Percentiles rank a stretch among this genome's conserved stretches.
phyloP scores from a whole-genome alignment of 805 yeast species.

The Cyberlindnera maritima region DNA sequence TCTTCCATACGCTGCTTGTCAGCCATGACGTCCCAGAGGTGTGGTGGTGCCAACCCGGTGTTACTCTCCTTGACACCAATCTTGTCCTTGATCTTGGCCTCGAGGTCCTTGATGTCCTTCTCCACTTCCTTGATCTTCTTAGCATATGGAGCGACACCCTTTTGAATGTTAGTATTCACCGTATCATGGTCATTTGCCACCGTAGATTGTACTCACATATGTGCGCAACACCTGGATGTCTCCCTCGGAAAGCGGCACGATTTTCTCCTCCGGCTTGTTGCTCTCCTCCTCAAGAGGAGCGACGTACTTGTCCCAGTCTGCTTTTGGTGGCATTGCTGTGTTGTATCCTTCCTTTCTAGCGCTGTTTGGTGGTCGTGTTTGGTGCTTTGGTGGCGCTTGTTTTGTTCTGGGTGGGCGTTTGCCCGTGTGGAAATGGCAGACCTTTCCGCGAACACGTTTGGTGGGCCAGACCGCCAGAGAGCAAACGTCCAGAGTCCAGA shows the following conservation, averaged over 20 bases:
- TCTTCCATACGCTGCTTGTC: conserved; percentile 90
- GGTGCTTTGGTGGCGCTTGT: conserved; percentile 1
- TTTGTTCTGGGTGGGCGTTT: background rate
- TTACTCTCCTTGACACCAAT: conserved; percentile 94
- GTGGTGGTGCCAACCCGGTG: conserved; percentile 97
- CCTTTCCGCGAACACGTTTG: conserved; percentile 1
- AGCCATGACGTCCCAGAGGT: conserved; percentile 95
- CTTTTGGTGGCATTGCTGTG: conserved; percentile 83
- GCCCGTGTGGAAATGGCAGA: conserved; percentile 6
- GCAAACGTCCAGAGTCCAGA: too few relatives aligned
- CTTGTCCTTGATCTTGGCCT: conserved; percentile 86
- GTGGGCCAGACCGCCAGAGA: too few relatives aligned
- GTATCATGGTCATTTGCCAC: background rate
- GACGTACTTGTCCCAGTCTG: conserved; percentile 96
- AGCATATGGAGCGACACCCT: conserved; percentile 96
- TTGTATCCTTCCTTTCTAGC: too few relatives aligned
- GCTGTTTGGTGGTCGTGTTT: too few relatives aligned
- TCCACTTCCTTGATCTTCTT: conserved; percentile 76
- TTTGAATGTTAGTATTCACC: conserved; percentile 1
- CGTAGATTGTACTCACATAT: conserved; percentile 42
- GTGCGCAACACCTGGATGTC: conserved; percentile 97
- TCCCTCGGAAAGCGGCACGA: conserved; percentile 87
- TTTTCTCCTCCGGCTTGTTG: conserved; percentile 58
- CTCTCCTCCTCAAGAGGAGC: conserved; percentile 72
- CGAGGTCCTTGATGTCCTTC: conserved; percentile 80